Conservation (phyloP, 192 early-diverging fungal genomes). For the Linnemannia elongata region DNA sequence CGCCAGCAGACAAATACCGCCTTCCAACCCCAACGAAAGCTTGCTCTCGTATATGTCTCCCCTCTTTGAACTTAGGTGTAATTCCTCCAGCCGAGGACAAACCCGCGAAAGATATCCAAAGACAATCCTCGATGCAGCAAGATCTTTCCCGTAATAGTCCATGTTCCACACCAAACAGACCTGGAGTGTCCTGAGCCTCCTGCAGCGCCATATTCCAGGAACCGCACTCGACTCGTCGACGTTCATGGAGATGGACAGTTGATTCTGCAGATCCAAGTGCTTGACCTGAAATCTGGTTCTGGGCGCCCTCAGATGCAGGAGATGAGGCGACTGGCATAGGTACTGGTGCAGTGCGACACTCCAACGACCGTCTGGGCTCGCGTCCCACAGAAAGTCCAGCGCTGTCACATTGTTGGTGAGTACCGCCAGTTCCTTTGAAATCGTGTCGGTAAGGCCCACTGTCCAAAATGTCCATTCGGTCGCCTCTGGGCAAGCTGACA, state of each 20-base stretch:
- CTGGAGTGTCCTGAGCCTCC: neutral
- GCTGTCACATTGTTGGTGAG: neutral
- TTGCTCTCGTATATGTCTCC: neutral
- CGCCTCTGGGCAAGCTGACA: neutral
- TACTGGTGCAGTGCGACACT: neutral
- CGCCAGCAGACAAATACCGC: neutral
- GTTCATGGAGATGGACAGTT: neutral
- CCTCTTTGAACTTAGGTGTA: neutral
- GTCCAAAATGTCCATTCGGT: neutral
- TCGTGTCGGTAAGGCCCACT: neutral
- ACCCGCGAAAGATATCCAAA: slow-evolving; percentile 3
- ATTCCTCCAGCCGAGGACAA: neutral
- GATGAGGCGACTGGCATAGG: neutral
- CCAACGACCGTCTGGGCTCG: neutral
- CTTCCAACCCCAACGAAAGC: neutral
- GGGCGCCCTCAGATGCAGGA: neutral
- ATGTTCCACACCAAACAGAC: neutral
- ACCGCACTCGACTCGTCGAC: neutral
- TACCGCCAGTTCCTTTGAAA: neutral
- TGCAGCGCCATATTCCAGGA: neutral
- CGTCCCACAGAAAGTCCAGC: neutral
- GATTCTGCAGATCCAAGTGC: neutral
- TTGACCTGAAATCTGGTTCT: neutral
- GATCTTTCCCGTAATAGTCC: neutral
- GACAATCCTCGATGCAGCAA: neutral